Evolutionary conservation across 768 basidiomycete genomes (phyloP), one percentile per base, ranked within the genome.

Genomic region (Rhizopogon vesiculosus): DNA sequence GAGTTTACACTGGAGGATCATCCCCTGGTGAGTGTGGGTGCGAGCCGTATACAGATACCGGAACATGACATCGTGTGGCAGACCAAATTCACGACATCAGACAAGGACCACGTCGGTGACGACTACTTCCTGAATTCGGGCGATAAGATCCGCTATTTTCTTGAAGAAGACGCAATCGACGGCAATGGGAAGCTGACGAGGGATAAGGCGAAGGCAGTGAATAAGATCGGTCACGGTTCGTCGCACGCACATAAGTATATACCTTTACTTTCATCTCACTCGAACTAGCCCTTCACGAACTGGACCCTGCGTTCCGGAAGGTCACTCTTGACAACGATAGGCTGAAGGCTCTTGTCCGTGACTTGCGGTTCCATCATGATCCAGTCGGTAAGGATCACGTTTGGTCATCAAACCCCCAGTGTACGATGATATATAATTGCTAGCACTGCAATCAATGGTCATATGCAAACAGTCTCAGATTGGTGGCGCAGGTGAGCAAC

Each of bases 381-480:
- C 93, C 93, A 9, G 83, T 83, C 38, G 85, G 87, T 87, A 61
- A 59, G 79, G 3, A 54, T 50, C 66, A 25, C 12, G 9, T 48
- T 22, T 13, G 10, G 28, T 40, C 16, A n/a, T 13, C 12, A n/a
- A 9, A 22, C 18, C 18, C 18, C 25, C 5, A 22, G 2, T 9
- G 39, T 13, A 22, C 19, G 45, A n/a, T 51, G 19, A 52, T 42
- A 19, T 25, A 9, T 35, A 40, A 19, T 33, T 25, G 22, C 42
- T 61, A 89, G 94, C 91, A 2, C 74, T 95, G 33, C 93, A 96
- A 66, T 92, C 90, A 2, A 97, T 97, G 94, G 77, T 96, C 33
- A 99, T 98, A 57, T 93, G 87, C 63, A 98, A 98, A 71, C 94
- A 98, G 66, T 85, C 91, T 5, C 78, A 87, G 53, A 95, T 98